Conservation (phyloP, 1,284 basidiomycete species). For the Crepidotus sp. region DNA sequence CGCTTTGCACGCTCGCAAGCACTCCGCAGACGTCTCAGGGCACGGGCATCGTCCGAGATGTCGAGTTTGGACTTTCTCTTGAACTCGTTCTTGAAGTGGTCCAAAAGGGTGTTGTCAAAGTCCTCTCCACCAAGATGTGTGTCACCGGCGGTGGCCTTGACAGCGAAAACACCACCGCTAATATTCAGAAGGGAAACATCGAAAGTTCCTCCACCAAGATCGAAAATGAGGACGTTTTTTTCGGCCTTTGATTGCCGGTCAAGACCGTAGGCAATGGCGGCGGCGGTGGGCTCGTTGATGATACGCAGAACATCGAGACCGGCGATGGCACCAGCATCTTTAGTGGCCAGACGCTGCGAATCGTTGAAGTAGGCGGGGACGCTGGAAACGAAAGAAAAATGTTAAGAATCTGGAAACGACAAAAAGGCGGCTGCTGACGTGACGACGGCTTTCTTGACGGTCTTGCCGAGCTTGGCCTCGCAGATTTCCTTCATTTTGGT, state of each 20-base stretch:
- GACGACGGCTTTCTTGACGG: slow-evolving; percentile 92
- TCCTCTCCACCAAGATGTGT: slow-evolving; percentile 98
- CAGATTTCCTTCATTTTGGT: slow-evolving; percentile 99
- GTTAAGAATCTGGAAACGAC: slow-evolving; percentile 5
- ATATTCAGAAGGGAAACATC: slow-evolving; percentile 98
- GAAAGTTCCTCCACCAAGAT: slow-evolving; percentile 98
- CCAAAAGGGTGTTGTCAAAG: slow-evolving; percentile 96
- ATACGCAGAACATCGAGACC: slow-evolving; percentile 95
- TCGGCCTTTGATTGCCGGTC: slow-evolving; percentile 84
- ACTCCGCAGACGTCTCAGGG: slow-evolving; percentile 87
- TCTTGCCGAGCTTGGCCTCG: slow-evolving; percentile 95
- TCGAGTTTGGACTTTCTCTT: slow-evolving; percentile 96
- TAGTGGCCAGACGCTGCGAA: slow-evolving; percentile 91
- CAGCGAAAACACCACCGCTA: slow-evolving; percentile 94
- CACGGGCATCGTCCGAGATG: slow-evolving; percentile 94
- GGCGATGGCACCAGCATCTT: slow-evolving; percentile 89
- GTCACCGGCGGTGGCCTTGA: slow-evolving; percentile 97
- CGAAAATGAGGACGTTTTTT: slow-evolving; percentile 99
- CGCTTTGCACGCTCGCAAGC: slow-evolving; percentile 99
- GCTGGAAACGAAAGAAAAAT: slow-evolving; percentile 28
- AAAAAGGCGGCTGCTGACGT: slow-evolving; percentile 44
- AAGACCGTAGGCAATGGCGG: slow-evolving; percentile 91
- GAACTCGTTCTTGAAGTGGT: slow-evolving; percentile 99
- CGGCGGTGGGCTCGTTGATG: slow-evolving; percentile 95
- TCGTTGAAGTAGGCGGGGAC: slow-evolving; percentile 98